Evolutionary conservation across 2,329 filamentous ascomycete genomes (phyloP), one percentile per base, ranked within the genome.

Genomic region (Phaeosphaeria sp.): DNA sequence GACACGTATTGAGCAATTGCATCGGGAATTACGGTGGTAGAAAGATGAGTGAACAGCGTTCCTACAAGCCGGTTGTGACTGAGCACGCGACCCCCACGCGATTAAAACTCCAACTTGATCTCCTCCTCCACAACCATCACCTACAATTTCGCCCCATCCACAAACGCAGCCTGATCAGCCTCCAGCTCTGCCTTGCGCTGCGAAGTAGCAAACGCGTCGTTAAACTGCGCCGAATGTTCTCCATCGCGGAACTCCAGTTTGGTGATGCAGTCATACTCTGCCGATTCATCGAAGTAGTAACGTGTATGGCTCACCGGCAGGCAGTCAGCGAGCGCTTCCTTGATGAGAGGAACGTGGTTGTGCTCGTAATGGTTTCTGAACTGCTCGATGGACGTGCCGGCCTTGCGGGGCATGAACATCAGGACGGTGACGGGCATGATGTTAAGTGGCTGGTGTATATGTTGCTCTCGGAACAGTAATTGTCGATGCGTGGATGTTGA

Each of bases 301-400:
- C 69, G 59, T 20, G 63, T 65, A 44, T 72, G 61, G 20, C 63
- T 60, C 6, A 68, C 50, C 2, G 69, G 68, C 30, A 66, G 64
- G 13, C 58, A 55, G 36, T 64, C 50, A 6, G 63, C 63, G n/a
- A 69, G 59, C 13, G 65, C 42, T 8, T 55, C 47, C 20, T 69
- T 63, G 20, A 71, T 51, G 27, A 72, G 63, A 3, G 66, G 67
- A 15, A 72, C 18, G 30, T 71, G 64, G 6, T 48, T 59, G 17
- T 59, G 64, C 49, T 72, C 69, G 55, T 62, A 70, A 50, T 71
- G 63, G 51, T 65, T 39, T 54, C 66, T 59, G 57, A 72, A 72
- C 7, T 51, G 55, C 46, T 57, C 53, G 27, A 65, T 46, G 22
- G 51, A 58, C 44, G 66, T 53, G 57, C 54, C 55, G 17, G 63